Evolutionary conservation across 306 rosid species (phyloP).

Genomic region (Notholithocarpus densiflorus): DNA sequence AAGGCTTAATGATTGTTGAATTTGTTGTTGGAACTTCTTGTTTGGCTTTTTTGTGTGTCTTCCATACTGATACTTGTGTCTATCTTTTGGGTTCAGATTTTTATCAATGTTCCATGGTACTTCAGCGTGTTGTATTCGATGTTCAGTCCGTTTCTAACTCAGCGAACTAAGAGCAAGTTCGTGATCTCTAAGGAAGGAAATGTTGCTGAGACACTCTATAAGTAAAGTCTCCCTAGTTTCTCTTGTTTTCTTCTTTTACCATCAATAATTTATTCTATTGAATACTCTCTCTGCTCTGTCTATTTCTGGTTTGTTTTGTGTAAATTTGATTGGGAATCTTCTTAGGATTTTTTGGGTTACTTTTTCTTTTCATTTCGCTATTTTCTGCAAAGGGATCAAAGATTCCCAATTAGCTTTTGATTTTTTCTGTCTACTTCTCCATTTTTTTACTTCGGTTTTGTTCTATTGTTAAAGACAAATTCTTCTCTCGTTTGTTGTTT

Average conservation of each 20-base stretch:
- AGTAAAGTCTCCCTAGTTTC: conserved; percentile 32
- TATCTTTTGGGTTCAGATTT: conserved; percentile 48
- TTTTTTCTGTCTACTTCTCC: background rate
- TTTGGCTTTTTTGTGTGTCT: background rate
- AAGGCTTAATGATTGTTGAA: background rate
- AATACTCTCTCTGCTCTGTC: background rate
- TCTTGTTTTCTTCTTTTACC: background rate
- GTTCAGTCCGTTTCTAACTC: conserved; percentile 93
- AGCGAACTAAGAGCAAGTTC: conserved; percentile 93
- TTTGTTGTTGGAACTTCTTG: background rate
- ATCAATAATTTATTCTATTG: background rate
- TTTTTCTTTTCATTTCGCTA: background rate
- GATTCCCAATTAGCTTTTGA: background rate
- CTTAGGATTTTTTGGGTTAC: no score
- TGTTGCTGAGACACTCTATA: conserved; percentile 88
- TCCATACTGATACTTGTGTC: background rate
- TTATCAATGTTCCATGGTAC: conserved; percentile 98
- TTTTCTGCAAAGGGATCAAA: background rate
- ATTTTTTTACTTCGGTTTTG: conserved; percentile 7
- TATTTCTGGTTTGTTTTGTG: background rate
- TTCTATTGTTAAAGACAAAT: background rate
- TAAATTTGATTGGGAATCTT: conserved; percentile 19
- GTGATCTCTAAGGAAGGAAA: conserved; percentile 93
- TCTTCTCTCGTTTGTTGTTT: background rate
- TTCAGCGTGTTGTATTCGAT: conserved; percentile 85